Conservation (phyloP, 2,329 filamentous ascomycete species). For the Hymenoscyphus fraxineus region DNA sequence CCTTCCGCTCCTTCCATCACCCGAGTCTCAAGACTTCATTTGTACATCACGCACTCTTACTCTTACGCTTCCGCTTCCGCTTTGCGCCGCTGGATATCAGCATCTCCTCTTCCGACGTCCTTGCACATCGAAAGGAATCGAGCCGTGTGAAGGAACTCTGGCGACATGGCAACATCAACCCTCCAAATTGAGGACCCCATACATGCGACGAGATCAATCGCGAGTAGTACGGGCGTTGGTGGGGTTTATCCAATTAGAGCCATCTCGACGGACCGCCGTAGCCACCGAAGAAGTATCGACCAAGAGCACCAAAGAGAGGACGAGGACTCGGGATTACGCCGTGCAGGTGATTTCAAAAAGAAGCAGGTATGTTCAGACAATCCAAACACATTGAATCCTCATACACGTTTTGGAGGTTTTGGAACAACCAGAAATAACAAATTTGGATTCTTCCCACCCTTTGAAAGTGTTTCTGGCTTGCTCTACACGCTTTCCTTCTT, state of each 20-base stretch:
- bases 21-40: no score
- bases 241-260: slow-evolving; percentile 12
- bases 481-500: no score
- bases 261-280: slow-evolving; percentile 8
- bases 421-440: no score
- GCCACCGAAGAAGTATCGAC: background rate
- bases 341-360: slow-evolving; percentile 17
- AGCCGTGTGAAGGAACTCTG: background rate
- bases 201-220: slow-evolving; percentile 5
- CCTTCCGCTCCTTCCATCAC: no score
- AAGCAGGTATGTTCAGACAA: slow-evolving; percentile 15
- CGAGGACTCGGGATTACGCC: slow-evolving; percentile 17
- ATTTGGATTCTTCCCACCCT: no score
- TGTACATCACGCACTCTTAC: background rate
- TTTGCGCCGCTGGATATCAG: background rate
- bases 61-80: no score
- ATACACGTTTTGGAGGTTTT: background rate
- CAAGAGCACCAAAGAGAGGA: slow-evolving; percentile 13
- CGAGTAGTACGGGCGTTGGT: slow-evolving; percentile 4
- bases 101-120: background rate
- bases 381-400: no score
- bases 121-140: background rate
- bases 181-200: slow-evolving; percentile 11
- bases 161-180: slow-evolving; percentile 10
- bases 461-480: no score